phyloP scores from a whole-genome alignment of 202 grass and related monocot genomes.

The Schoenoplectus triqueter region DNA sequence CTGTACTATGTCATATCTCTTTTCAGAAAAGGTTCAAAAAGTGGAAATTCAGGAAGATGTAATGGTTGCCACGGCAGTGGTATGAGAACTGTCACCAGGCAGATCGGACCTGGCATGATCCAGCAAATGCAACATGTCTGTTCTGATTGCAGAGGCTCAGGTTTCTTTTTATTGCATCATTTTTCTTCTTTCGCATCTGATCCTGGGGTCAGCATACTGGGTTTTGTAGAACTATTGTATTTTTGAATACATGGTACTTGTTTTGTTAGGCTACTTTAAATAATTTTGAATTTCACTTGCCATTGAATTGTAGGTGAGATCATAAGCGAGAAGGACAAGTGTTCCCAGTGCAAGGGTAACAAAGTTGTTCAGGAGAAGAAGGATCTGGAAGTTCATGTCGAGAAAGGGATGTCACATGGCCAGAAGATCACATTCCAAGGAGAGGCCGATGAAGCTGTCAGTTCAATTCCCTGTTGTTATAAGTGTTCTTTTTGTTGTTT shows the following conservation, averaged over 20 bases:
- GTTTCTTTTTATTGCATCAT: conserved; percentile 42
- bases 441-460: conserved; percentile 96
- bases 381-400: conserved; percentile 87
- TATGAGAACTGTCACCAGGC: conserved; percentile 83
- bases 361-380: conserved; percentile 83
- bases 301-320: conserved; percentile 60
- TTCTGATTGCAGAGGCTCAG: conserved; percentile 83
- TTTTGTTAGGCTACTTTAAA: conserved; percentile 2
- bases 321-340: conserved; percentile 93
- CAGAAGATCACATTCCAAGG: conserved; percentile 96
- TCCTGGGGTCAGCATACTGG: background rate
- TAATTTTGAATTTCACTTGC: conserved; percentile 36
- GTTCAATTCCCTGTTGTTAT: conserved; percentile 38
- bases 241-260: background rate
- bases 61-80: conserved; percentile 68
- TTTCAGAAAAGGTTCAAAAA: conserved; percentile 90
- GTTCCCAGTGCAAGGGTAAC: conserved; percentile 64
- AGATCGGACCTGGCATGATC: conserved; percentile 91
- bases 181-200: background rate
- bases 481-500: conserved; percentile 5
- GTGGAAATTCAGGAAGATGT: conserved; percentile 73
- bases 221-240: background rate
- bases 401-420: conserved; percentile 93
- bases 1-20: background rate
- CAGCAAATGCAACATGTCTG: conserved; percentile 89